Evolutionary conservation across 345 rosid species (phyloP), one percentile per base, ranked within the genome.

Genomic region (Stellera chamaejasme): DNA sequence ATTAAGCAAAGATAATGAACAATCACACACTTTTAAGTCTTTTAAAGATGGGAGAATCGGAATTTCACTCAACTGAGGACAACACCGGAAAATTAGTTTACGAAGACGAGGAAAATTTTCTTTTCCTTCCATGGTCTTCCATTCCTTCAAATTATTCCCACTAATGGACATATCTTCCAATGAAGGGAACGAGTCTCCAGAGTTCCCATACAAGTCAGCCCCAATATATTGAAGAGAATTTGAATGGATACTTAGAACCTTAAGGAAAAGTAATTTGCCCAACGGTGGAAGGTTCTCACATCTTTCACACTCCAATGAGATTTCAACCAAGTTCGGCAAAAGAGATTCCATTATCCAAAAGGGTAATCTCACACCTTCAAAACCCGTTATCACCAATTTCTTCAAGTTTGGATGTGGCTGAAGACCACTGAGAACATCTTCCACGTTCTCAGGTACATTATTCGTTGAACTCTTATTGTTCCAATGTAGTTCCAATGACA

Each of bases 401-500:
- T 25, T 56, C 60, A 56, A 44, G 10, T 12, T 57, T 50, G 41
- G 43, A 47, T 13, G 57, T 43, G 68, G 68, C 23, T 50, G 56
- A 10, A 57, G 68, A 41, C 45, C 57, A 12, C 3, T 41, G 0
- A 64, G 57, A 4, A 50, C 23, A 14, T 57, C 27, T 16, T 64
- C 68, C 28, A 13, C 52, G 10, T 44, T 56, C 36, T 45, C 42
- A 14, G 13, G 48, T 15, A 3, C 15, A 10, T 23, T 39, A 13
- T 12, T 27, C 13, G 13, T 36, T 46, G 41, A 55, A 19, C 11
- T 13, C 0, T 16, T 42, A 2, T 1, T 0, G 27, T 11, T 16
- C 69, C 70, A 66, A 1, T 16, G 23, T 15, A 67, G 27, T 11
- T 0, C 0, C 26, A 56, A 23, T 13, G 25, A 39, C 2, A 4